Evolutionary conservation across 305 asterid species (phyloP), one percentile per base, ranked within the genome.

Genomic region (Fraxinus xanthoxyloides): DNA sequence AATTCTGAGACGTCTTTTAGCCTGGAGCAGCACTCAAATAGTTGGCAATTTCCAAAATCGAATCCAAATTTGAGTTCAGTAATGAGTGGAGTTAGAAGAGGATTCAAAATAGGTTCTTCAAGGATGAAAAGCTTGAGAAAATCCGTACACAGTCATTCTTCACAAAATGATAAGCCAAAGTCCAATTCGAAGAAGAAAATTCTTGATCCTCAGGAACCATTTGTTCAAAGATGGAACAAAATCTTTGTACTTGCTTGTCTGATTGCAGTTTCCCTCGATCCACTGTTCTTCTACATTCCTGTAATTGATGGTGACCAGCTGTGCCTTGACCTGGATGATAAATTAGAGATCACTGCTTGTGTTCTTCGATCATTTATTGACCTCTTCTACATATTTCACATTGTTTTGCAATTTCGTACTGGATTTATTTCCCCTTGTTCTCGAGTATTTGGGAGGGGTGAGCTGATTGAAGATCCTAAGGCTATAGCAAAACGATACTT

Each of bases 391-490:
- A 36, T 88, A 30, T 76, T 86, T 38, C 97, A 91, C 78, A 93
- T 93, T 38, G 5, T 91, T 73, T 72, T 91, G 78, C 91, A 89
- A 84, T 93, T 93, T 76, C 90, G 89, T 7, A 91, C 95, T 7
- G 97, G 95, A 15, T 90, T 81, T 75, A 86, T 90, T 30, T 75
- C 90, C 63, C 97, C 93, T 13, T 81, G 84, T 73, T 85, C 97
- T 32, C 87, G 92, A 72, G 89, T 89, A 2, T 91, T 91, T 86
- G 94, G 95, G 81, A 89, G 95, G 81, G 96, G 94, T 0, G 97
- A 85, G 79, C 36, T 93, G 76, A 84, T 89, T 40, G 83, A 83
- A 74, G 92, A 91, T 80, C 79, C 84, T 3, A 83, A 76, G 80
- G 88, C 90, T 30, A 91, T 93, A 78, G 91, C 92, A 4, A 86